phyloP scores from a whole-genome alignment of 768 basidiomycete genomes.

The Trametes cubensis region DNA sequence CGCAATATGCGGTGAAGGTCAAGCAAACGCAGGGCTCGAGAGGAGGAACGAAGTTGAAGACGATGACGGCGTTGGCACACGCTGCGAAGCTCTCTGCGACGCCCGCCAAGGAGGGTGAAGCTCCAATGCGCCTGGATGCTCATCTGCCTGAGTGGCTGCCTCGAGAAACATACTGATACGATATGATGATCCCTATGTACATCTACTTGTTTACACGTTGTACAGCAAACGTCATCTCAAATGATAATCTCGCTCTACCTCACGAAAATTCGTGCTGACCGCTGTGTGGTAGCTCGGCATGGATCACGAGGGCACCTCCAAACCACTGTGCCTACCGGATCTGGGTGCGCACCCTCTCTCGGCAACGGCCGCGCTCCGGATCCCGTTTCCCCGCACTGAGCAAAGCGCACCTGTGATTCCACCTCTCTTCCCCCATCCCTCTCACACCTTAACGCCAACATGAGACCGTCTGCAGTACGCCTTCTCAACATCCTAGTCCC shows the following conservation, averaged over 20 bases:
- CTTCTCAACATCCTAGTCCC: constrained; percentile 92
- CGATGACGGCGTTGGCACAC: constrained; percentile 49
- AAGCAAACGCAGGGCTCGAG: neutral
- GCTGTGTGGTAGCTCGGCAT: too few species aligned
- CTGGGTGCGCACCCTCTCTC: neutral
- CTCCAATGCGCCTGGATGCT: constrained; percentile 39
- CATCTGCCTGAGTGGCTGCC: constrained; percentile 37
- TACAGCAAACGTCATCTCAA: too few species aligned
- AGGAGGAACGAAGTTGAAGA: constrained; percentile 2
- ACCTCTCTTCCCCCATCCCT: neutral
- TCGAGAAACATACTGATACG: neutral
- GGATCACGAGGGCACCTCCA: neutral
- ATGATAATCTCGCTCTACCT: too few species aligned
- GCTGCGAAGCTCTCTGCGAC: constrained; percentile 47
- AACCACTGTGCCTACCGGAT: constrained; percentile 7
- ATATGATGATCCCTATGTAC: neutral
- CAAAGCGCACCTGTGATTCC: constrained; percentile 10
- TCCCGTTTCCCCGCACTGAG: constrained; percentile 19
- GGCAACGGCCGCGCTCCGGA: constrained; percentile 15
- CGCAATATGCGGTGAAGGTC: constrained; percentile 18
- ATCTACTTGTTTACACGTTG: neutral
- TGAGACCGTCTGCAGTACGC: constrained; percentile 74
- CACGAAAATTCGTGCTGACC: too few species aligned
- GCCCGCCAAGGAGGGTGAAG: constrained; percentile 44
- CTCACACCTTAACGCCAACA: constrained; percentile 34